Percentiles rank a stretch among this genome's conserved stretches.
Conservation (phyloP, 768 basidiomycete genomes). For the Suillus brevipes region DNA sequence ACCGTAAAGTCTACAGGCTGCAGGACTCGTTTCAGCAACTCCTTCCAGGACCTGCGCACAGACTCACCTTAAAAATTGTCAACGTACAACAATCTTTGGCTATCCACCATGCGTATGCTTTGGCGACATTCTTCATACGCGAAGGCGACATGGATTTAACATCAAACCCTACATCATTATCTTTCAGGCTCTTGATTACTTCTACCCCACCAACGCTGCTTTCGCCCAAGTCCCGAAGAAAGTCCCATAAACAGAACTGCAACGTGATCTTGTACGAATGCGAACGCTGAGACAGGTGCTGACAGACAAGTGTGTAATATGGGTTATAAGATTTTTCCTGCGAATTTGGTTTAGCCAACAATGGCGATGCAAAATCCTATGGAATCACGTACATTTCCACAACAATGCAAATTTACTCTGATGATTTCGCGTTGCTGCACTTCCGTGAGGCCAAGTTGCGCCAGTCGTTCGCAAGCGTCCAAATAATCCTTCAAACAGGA, state of each 20-base stretch:
- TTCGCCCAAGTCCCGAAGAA: conserved; percentile 89
- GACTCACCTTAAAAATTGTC: conserved; percentile 76
- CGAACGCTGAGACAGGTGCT: conserved; percentile 74
- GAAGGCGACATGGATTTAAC: conserved; percentile 55
- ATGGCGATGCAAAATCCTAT: neutral
- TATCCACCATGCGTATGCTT: conserved; percentile 91
- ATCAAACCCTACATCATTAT: conserved; percentile 47
- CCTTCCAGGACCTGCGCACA: neutral
- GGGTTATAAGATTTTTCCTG: conserved; percentile 92
- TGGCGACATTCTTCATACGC: conserved; percentile 72
- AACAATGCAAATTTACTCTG: conserved; percentile 91
- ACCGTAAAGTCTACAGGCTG: conserved; percentile 87
- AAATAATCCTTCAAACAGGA: conserved; percentile 75
- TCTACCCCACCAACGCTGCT: conserved; percentile 76
- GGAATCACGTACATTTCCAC: conserved; percentile 70
- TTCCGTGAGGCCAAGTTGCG: conserved; percentile 80
- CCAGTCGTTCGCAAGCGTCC: conserved; percentile 91
- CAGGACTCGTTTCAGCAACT: neutral
- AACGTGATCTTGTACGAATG: conserved; percentile 90
- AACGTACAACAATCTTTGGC: conserved; percentile 79
- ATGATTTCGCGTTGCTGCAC: conserved; percentile 93
- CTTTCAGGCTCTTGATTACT: conserved; percentile 59
- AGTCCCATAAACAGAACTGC: conserved; percentile 97
- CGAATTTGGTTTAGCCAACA: conserved; percentile 1
- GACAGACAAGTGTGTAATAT: conserved; percentile 88